A percentile compares a stretch with the other conserved stretches of the same genome.
Conservation (phyloP, 768 basidiomycete genomes). For the Kondoa malvinella region DNA sequence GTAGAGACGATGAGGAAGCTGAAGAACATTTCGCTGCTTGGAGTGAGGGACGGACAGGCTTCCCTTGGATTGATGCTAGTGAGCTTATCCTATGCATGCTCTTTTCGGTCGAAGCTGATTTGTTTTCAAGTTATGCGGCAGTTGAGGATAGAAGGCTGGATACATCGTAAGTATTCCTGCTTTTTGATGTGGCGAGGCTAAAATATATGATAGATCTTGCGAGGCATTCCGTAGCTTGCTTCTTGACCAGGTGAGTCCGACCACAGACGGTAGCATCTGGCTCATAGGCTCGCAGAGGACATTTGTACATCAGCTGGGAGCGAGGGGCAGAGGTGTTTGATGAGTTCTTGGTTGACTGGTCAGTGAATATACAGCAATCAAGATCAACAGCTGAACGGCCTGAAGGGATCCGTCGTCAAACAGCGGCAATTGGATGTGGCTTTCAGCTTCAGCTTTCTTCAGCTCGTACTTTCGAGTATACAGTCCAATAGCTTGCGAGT, state of each 20-base stretch:
- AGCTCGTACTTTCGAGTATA: slow-evolving; percentile 20
- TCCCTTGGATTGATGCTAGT: slow-evolving; percentile 29
- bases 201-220: neutral
- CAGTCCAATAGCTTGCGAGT: slow-evolving; percentile 11
- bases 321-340: slow-evolving; percentile 36
- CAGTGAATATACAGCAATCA: neutral
- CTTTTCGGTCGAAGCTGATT: slow-evolving; percentile 26
- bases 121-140: slow-evolving; percentile 31
- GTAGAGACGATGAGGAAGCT: slow-evolving; percentile 23
- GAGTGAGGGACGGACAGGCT: slow-evolving; percentile 31
- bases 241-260: slow-evolving; percentile 26
- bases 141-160: slow-evolving; percentile 32
- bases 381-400: neutral
- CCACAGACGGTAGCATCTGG: neutral
- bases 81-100: neutral
- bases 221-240: slow-evolving; percentile 30
- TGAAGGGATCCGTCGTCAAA: slow-evolving; percentile 13
- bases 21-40: slow-evolving; percentile 11
- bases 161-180: slow-evolving; percentile 31
- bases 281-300: slow-evolving; percentile 23
- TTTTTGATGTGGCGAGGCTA: slow-evolving; percentile 28
- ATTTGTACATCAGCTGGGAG: slow-evolving; percentile 35
- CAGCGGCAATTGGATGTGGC: slow-evolving; percentile 32
- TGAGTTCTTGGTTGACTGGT: slow-evolving; percentile 34
- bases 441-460: slow-evolving; percentile 33